phyloP scores from a whole-genome alignment of 139 green algal species.

The Nannochloris sp. region DNA sequence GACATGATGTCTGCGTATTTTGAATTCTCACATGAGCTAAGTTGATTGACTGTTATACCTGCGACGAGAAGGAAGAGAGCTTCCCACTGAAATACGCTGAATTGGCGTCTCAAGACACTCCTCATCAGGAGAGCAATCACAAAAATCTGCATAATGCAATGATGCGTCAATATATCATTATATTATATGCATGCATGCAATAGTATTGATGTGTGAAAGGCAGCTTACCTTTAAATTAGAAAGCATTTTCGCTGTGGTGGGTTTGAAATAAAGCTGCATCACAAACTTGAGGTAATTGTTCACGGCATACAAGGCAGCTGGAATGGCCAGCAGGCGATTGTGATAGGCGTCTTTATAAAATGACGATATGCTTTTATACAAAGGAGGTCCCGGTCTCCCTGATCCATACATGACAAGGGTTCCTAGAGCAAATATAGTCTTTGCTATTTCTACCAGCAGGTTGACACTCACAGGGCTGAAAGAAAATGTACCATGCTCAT shows the following conservation, averaged over 20 bases:
- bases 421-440: conserved; percentile 75
- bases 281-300: conserved; percentile 97
- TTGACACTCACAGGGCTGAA: conserved; percentile 90
- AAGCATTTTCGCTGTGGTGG: conserved; percentile 96
- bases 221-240: conserved; percentile 74
- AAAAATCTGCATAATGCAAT: conserved; percentile 29
- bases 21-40: conserved; percentile 40
- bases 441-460: conserved; percentile 80
- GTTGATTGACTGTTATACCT: conserved; percentile 95
- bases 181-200: background rate
- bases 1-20: conserved; percentile 19
- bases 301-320: conserved; percentile 80
- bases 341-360: conserved; percentile 60
- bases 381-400: conserved; percentile 49
- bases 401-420: conserved; percentile 70
- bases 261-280: conserved; percentile 92
- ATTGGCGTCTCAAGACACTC: conserved; percentile 63
- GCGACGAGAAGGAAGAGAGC: conserved; percentile 87
- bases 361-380: conserved; percentile 46
- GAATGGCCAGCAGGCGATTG: conserved; percentile 79
- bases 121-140: conserved; percentile 86
- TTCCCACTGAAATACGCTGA: conserved; percentile 87
- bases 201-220: conserved; percentile 6
- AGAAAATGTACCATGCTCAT: conserved; percentile 66
- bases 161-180: background rate